These are phyloP conservation scores for Aspergillus nanangensis DNA, from an alignment of 495 filamentous ascomycete genomes.

Conservation along the genomic window DNA sequence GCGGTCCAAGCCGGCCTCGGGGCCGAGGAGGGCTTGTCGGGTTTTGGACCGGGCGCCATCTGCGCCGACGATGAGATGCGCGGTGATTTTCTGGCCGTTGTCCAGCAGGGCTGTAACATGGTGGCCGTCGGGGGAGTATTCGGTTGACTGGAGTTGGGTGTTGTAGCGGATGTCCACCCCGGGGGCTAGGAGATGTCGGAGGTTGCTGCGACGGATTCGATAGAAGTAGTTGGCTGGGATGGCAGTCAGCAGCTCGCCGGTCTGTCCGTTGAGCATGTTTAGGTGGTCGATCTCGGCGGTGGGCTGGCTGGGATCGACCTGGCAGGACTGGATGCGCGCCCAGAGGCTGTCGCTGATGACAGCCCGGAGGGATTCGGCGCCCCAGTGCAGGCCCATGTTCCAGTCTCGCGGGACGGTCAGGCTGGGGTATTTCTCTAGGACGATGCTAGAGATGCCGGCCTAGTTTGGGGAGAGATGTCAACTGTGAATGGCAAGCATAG, in stretches of 20 bases:
- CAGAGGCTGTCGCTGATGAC: conserved; percentile 32
- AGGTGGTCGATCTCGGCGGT: conserved; percentile 30
- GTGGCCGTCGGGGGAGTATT: conserved; percentile 9
- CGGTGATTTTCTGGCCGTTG: conserved; percentile 11
- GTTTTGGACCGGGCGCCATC: conserved; percentile 43
- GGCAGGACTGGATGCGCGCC: conserved; percentile 28
- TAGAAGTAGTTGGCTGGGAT: conserved; percentile 34
- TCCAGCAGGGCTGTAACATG: conserved; percentile 19
- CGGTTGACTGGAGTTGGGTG: conserved; percentile 1
- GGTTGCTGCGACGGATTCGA: conserved; percentile 42
- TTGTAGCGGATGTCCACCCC: conserved; percentile 34
- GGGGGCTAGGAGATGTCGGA: conserved; percentile 30
- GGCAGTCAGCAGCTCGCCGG: conserved; percentile 38
- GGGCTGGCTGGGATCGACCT: conserved; percentile 33
- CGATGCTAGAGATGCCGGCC: conserved; percentile 43
- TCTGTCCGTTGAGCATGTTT: conserved; percentile 40
- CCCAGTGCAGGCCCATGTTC: conserved; percentile 56
- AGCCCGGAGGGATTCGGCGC: conserved; percentile 29
- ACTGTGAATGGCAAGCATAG: too few relatives aligned
- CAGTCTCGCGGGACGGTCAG: conserved; percentile 48
- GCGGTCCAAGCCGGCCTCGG: conserved; percentile 14
- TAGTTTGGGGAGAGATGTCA: conserved; percentile 12
- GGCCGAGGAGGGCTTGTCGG: conserved; percentile 35
- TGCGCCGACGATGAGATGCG: conserved; percentile 35
- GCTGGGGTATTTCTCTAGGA: conserved; percentile 43